A percentile compares a stretch with the other conserved stretches of the same genome.
Evolutionary conservation across 1,284 basidiomycete genomes (phyloP).

Genomic region (Pyrrhoderma noxium): DNA sequence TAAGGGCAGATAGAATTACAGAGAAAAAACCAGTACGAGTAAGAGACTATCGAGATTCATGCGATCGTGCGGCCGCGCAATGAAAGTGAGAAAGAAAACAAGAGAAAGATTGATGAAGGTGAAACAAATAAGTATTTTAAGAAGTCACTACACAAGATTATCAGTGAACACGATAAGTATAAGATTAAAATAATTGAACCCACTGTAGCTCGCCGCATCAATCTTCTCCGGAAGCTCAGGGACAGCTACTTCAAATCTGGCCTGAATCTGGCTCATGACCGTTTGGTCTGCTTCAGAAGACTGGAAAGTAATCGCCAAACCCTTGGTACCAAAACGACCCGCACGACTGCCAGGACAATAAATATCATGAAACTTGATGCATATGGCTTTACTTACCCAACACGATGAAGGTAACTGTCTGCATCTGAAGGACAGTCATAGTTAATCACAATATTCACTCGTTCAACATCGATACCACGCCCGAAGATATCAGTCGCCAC

Average conservation of each 20-base stretch:
- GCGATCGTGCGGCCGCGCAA: too few relatives aligned
- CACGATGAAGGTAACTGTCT: constrained; percentile 97
- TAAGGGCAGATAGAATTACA: too few relatives aligned
- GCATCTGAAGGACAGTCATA: constrained; percentile 96
- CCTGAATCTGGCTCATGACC: constrained; percentile 89
- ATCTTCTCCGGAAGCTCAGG: constrained; percentile 91
- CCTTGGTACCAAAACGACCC: constrained; percentile 98
- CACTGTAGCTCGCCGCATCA: constrained; percentile 83
- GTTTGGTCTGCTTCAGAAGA: constrained; percentile 87
- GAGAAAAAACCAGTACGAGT: too few relatives aligned
- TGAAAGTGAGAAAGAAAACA: not conserved
- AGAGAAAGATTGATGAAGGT: constrained; percentile 10
- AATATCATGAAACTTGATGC: not conserved
- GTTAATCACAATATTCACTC: constrained; percentile 95
- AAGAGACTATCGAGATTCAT: too few relatives aligned
- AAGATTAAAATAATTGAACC: constrained; percentile 28
- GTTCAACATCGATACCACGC: constrained; percentile 95
- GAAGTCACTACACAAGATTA: constrained; percentile 31
- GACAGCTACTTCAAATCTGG: constrained; percentile 89
- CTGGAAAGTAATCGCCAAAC: constrained; percentile 97
- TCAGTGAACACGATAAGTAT: constrained; percentile 7
- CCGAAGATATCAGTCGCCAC: constrained; percentile 97
- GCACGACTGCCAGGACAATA: constrained; percentile 59
- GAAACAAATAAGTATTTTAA: constrained; percentile 23
- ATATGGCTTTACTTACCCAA: constrained; percentile 58